Evolutionary conservation across 1,139 yeast species (phyloP), one percentile per base, ranked within the genome.

Genomic region (Geotrichum cucujoidarum): DNA sequence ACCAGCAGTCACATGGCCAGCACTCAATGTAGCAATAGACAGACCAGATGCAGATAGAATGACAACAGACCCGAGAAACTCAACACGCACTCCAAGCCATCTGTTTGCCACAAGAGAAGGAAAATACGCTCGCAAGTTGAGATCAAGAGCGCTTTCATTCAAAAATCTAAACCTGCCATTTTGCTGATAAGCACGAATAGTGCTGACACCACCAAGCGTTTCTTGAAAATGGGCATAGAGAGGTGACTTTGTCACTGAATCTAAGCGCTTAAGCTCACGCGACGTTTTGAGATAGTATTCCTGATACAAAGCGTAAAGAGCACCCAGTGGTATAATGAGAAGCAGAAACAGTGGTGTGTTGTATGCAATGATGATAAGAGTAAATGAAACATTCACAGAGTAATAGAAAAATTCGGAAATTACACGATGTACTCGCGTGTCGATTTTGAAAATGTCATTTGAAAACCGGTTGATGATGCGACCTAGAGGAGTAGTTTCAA

Each of bases 11-110:
- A 59, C 44, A 66, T 58, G 11, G 62, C 58, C 14, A 75, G 49
- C 0, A 87, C 78, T 27, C 3, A 35, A 20, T 1, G 90, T 76
- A 4, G 78, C 66, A 45, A 84, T 70, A 21, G 83, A 75, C 33
- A 84, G 77, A 5, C 90, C 87, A 1, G 97, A 89, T 5, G 97
- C 82, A 37, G 86, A 83, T 55, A 89, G 75, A 58, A 92, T 89
- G 55, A 92, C 84, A 1, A 79, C 46, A 0, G 89, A 76, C 1
- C 94, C 89, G 54, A 86, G 77, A 22, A 78, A 71, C 61, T 82
- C 87, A 51, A 84, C 69, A 54, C 95, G 72, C 43, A 83, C 75
- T 3, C 81, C 74, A 10, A 86, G 67, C 95, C 95, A 86, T 62
- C 92, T 74, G 57, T 80, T 80, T 77, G 59, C 72, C 36, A 80